Evolutionary conservation across 2,329 filamentous ascomycete genomes (phyloP).

Genomic region (Talaromyces sp.): DNA sequence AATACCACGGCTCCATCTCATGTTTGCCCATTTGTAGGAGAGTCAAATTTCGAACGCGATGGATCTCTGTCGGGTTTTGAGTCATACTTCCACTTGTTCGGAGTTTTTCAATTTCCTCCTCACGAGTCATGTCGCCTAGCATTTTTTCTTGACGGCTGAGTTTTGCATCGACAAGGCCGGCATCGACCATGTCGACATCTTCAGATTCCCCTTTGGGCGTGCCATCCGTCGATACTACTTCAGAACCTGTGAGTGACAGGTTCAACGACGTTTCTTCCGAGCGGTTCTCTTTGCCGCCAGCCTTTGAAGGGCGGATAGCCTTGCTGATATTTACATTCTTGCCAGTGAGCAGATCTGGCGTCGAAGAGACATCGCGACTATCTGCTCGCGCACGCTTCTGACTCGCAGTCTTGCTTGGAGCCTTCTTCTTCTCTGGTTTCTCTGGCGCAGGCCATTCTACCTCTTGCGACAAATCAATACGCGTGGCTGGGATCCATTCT

Average conservation of each 20-base stretch:
- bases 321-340: slow-evolving; percentile 46
- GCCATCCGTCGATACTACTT: slow-evolving; percentile 33
- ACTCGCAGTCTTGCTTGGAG: slow-evolving; percentile 51
- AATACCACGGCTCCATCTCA: slow-evolving; percentile 97
- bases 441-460: slow-evolving; percentile 96
- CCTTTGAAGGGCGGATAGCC: slow-evolving; percentile 48
- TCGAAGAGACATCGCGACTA: slow-evolving; percentile 53
- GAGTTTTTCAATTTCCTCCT: slow-evolving; percentile 94
- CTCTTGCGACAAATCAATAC: slow-evolving; percentile 82
- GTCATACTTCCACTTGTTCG: slow-evolving; percentile 96
- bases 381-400: slow-evolving; percentile 49
- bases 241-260: slow-evolving; percentile 29
- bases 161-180: slow-evolving; percentile 25
- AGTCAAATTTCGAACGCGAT: slow-evolving; percentile 88
- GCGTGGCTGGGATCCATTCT: slow-evolving; percentile 81
- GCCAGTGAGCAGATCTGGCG: slow-evolving; percentile 48
- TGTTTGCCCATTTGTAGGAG: slow-evolving; percentile 89
- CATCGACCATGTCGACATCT: slow-evolving; percentile 43
- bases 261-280: slow-evolving; percentile 40
- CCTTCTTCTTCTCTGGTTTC: slow-evolving; percentile 81
- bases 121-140: slow-evolving; percentile 51
- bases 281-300: slow-evolving; percentile 57
- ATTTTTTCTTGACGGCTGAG: slow-evolving; percentile 37
- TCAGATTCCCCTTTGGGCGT: slow-evolving; percentile 37
- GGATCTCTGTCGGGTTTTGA: slow-evolving; percentile 94